Evolutionary conservation across 352 stramenopile species (phyloP), one percentile per base, ranked within the genome.

Genomic region (Phytophthora tubulina): DNA sequence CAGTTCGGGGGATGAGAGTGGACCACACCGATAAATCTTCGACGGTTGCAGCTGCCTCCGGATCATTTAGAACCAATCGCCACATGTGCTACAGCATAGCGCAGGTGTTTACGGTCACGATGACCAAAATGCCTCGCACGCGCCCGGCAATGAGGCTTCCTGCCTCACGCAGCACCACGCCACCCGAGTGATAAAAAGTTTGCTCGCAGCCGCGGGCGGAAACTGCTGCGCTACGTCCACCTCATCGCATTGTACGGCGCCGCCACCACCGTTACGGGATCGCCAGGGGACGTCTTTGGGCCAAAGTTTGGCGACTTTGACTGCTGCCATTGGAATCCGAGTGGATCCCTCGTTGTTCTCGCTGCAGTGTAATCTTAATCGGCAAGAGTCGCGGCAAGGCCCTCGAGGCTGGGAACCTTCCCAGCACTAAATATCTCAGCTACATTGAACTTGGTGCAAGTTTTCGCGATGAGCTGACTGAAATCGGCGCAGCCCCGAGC

Each of bases 41-140:
- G 35, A 30, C 1, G 39, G 36, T 32, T 30, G 44, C 67, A 70
- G 70, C 65, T 74, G 65, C 27, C 59, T 10, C 8, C 3, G 8
- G 36, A 38, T 71, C 54, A 71, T 67, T 62, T 73, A 41, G 39
- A 67, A 60, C 60, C 39, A 55, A 27, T 46, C 41, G 41, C 14
- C 41, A n/a, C 4, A 46, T 10, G 7, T 46, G n/a, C 41, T 27
- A 46, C 41, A 27, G 41, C 14, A 3, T 27, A 7, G 41, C 11
- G 5, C 39, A 45, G 1, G 39, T 27, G 39, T 45, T 45, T 45
- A 45, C 13, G 48, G 48, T 54, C 49, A 21, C 13, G 31, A 41
- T 55, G 27, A 41, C 31, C 30, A 55, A 49, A 45, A 30, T 50
- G 44, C 41, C 41, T 46, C 41, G 21, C 21, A 27, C 21, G 1